Base-by-base conservation (phyloP, 1,139 yeast genomes). In the Geotrichum cucujoidarum region DNA sequence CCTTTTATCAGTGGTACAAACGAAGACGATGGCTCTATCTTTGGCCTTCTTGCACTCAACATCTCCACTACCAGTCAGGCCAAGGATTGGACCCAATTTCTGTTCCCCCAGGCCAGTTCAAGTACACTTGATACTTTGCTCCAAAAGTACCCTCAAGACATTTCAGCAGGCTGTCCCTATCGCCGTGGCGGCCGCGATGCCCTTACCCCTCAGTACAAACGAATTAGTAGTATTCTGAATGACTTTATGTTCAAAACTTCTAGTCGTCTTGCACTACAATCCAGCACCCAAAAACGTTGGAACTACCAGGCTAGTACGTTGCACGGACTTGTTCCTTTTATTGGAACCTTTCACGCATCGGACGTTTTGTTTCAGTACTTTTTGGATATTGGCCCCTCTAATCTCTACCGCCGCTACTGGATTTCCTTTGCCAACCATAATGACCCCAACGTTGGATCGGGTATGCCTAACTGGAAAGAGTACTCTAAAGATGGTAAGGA, bases 401-500 rank as follows among this genome's bases (percentile, higher is more conserved):
- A 27, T 4, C 45, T 50, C 3, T 56, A 55, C 43, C 51, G 59
- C 16, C 43, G 45, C 20, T 49, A 54, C 43, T 57, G 47, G 36
- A 46, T 57, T n/a, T 29, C 57, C 2, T 57, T 57, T 50, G 59
- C 57, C 21, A 41, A 48, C 32, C 42, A 44, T 39, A 40, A 47
- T 13, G 53, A 55, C 41, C 58, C 58, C 3, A 55, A 55, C 43
- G 33, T 27, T 14, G 40, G 44, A 13, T 24, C 45, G 2, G 39
- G 41, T 4, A 24, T 52, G 31, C 11, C 34, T 3, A 18, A 42
- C 24, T 52, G 55, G 55, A 48, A 51, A 2, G 29, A 47, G 32
- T 53, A 78, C 77, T 0, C 83, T 82, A 16, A 11, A 1, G 34
- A 24, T 10, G 40, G 25, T 14, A 42, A 50, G 20, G 45, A 47